Base-by-base conservation (phyloP, 2,329 filamentous ascomycete genomes). In the Aspergillus oerlinghausenensis region DNA sequence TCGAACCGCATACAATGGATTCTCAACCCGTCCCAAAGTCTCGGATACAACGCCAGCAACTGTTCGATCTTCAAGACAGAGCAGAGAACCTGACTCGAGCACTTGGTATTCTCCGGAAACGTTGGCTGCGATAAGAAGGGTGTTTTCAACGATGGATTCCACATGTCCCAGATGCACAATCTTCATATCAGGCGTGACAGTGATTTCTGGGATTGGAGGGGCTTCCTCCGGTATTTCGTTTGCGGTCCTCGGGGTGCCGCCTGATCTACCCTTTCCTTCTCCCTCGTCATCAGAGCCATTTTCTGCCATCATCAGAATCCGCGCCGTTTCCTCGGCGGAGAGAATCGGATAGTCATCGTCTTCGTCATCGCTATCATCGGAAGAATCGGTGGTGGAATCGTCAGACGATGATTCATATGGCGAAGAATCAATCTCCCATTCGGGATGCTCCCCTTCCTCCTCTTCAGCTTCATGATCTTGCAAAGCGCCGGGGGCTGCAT, bases 11-110 rank as follows among this genome's bases (percentile, higher is more conserved):
- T 97, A 99, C 64, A 92, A 80, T 8, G 94, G 94, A 64, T 91
- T 87, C 61, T 91, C 84, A 3, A 97, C 91, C 67, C 89, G 85
- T 49, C 93, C 94, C 35, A 97, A 83, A 4, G 90, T 89, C 67
- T 97, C 93, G 4, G 86, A 82, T n/a, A 97, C 83, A 19, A 84
- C 87, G 25, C 92, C 94, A 54, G 97, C 82, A 28, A 97, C 83
- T 21, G 82, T 83, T 52, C 91, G 83, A 64, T 94, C 84, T 60
- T 84, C 84, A 28, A 86, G 84, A 75, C 91, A 97, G 28, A 99
- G 82, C 3, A 95, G 83, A 0, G 92, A 95, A 29, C 90, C 91
- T 4, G 83, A 82, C 67, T 97, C 92, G 1, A 97, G 82, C 0
- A 96, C 92, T 66, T 88, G 86, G 62, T 92, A 90, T 68, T 94